Base-by-base conservation (phyloP, 129 eudicot species). In the Gnaphalium uliginosum region DNA sequence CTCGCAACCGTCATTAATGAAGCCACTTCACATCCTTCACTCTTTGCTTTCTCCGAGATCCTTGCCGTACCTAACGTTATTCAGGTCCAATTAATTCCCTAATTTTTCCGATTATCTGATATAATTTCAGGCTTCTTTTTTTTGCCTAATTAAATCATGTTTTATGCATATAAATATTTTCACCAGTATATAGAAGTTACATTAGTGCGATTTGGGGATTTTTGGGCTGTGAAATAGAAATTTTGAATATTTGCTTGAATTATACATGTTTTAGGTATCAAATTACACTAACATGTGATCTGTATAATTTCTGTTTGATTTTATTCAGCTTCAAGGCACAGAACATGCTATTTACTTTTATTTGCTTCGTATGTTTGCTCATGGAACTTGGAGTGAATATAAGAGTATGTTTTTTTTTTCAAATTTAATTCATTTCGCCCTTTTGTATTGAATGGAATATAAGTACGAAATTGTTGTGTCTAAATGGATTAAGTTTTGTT, bases 311-410 rank as follows among this genome's bases (percentile, higher is more conserved):
- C 21, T 76, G 21, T 53, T 54, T 24, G n/a, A 53, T 57, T 5
- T 37, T 68, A 27, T 85, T 83, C 96, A 92, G 98, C 98, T 92
- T 68, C 85, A 87, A 69, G 98, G 94, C 74, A 86, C 91, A 26
- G 96, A 82, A 51, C 71, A 86, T 66, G 77, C 92, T 57, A 33
- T 63, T 9, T 87, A 80, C 73, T 85, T 89, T 37, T 90, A 87
- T 81, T 82, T 92, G 72, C 96, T 92, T 79, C 94, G 89, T 21
- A 62, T 92, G 87, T 92, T 87, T 86, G 93, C 98, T 39, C 85
- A 92, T 61, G 94, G 98, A 33, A 92, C 98, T 64, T 92, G 98
- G 98, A 92, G 87, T 81, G 96, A 92, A 48, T 92, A 84, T 71
- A 92, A 92, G 82, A 86, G 98, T 92, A 89, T 77, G 93, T 69